Evolutionary conservation across 164 flowering plant genomes (phyloP).

Genomic region (Magnolia kwangsiensis): DNA sequence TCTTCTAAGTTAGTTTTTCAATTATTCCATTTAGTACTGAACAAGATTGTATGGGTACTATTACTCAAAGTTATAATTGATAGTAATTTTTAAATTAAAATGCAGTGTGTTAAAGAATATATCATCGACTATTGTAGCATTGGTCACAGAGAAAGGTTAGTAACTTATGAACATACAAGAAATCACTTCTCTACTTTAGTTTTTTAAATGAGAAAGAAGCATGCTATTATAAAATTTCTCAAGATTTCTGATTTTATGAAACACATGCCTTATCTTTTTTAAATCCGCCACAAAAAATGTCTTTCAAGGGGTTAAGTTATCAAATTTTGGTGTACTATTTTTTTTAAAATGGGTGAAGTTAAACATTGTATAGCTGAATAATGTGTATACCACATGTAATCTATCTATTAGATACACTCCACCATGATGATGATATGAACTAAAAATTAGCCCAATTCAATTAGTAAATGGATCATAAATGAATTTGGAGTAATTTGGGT

Average conservation of each 20-base stretch:
- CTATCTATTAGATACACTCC: no score
- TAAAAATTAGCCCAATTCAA: no score
- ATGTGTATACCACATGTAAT: no score
- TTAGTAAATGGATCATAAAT: no score
- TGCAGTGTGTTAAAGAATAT: constrained; percentile 52
- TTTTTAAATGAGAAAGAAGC: background rate
- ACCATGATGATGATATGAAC: no score
- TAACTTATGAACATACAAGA: background rate
- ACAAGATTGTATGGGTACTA: background rate
- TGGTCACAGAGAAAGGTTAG: constrained; percentile 52
- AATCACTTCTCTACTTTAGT: background rate
- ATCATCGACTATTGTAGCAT: constrained; percentile 45
- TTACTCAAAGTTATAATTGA: background rate
- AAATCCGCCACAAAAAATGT: background rate
- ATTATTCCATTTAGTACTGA: background rate
- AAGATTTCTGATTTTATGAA: background rate
- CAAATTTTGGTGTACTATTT: background rate
- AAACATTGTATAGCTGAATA: no score
- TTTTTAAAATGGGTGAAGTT: no score
- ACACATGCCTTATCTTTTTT: background rate
- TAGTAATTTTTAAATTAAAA: background rate
- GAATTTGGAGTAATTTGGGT: no score
- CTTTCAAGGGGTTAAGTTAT: background rate
- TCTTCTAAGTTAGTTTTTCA: background rate
- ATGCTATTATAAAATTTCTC: background rate